Percentiles rank a stretch among this genome's conserved stretches.
Conservation (phyloP, 176 grass and related monocot species). For the Stipa capillata region DNA sequence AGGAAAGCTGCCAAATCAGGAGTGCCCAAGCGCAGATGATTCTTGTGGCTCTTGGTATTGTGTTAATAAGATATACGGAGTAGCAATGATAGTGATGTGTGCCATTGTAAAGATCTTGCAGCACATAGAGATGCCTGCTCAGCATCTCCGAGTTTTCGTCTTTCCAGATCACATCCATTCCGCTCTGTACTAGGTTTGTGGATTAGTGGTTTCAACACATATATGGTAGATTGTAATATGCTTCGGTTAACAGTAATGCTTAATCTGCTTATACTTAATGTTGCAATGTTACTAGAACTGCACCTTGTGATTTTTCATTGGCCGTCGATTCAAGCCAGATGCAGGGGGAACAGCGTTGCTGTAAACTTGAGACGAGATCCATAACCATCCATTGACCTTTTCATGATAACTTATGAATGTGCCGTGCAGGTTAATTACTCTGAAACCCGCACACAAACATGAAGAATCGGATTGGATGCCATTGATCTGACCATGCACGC, state of each 20-base stretch:
- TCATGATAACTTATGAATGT: not conserved
- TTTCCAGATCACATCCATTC: not conserved
- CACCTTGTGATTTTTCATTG: not conserved
- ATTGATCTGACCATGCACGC: not conserved
- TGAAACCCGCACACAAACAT: not conserved
- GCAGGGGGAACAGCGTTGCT: not conserved
- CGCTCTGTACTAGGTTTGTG: not conserved
- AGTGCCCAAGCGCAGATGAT: slow-evolving; percentile 16
- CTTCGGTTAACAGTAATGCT: not conserved
- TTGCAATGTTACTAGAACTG: not conserved
- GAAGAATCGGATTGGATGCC: not conserved
- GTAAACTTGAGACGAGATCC: not conserved
- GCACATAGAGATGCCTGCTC: not conserved
- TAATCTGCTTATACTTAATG: not conserved
- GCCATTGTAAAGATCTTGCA: not conserved
- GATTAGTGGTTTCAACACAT: not conserved
- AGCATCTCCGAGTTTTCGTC: not conserved
- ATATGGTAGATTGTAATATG: not conserved
- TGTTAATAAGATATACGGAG: not conserved
- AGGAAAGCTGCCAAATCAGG: slow-evolving; percentile 18
- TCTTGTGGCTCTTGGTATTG: not conserved
- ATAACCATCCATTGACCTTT: not conserved
- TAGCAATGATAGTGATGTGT: not conserved
- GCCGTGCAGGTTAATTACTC: not conserved
- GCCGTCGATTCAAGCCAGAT: not conserved